phyloP scores from a whole-genome alignment of 1,139 yeast genomes.

The Magnusiomyces clavatus region DNA sequence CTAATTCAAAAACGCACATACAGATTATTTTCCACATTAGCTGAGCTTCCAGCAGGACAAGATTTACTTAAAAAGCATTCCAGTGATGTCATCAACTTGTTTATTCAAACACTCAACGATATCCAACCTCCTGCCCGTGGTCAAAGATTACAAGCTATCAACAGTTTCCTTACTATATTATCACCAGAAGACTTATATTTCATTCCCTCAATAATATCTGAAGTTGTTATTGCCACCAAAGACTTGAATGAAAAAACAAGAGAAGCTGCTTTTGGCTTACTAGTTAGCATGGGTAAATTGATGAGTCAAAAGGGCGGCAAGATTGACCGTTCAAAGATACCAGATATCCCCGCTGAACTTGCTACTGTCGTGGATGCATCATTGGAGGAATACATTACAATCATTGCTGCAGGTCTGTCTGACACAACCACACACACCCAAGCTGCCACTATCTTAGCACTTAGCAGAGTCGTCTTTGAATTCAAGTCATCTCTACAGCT shows the following conservation, averaged over 20 bases:
- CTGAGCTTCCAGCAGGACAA: slow-evolving; percentile 62
- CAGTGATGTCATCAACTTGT: slow-evolving; percentile 50
- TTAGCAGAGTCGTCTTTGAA: slow-evolving; percentile 80
- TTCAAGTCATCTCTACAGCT: slow-evolving; percentile 57
- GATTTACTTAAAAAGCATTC: slow-evolving; percentile 43
- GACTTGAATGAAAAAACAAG: slow-evolving; percentile 90
- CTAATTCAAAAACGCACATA: slow-evolving; percentile 85
- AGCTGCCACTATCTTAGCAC: slow-evolving; percentile 88
- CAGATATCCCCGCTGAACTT: slow-evolving; percentile 46
- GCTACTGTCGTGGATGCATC: slow-evolving; percentile 60
- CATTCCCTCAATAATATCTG: slow-evolving; percentile 77
- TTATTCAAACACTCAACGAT: slow-evolving; percentile 50
- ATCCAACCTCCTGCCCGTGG: slow-evolving; percentile 75
- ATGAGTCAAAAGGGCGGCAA: slow-evolving; percentile 62
- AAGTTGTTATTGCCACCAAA: slow-evolving; percentile 85
- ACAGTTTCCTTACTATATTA: slow-evolving; percentile 49
- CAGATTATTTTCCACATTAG: slow-evolving; percentile 62
- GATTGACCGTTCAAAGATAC: slow-evolving; percentile 56
- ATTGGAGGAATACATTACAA: slow-evolving; percentile 76
- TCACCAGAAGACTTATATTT: slow-evolving; percentile 61
- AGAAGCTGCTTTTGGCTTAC: slow-evolving; percentile 65
- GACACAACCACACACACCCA: slow-evolving; percentile 94
- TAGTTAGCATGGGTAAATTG: slow-evolving; percentile 73
- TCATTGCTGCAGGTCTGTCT: slow-evolving; percentile 94
- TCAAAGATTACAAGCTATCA: slow-evolving; percentile 65